Percentiles rank a stretch among this genome's conserved stretches.
These are phyloP conservation scores for Closterium sp. DNA, from an alignment of 139 green algal species.

Conservation along the genomic window DNA sequence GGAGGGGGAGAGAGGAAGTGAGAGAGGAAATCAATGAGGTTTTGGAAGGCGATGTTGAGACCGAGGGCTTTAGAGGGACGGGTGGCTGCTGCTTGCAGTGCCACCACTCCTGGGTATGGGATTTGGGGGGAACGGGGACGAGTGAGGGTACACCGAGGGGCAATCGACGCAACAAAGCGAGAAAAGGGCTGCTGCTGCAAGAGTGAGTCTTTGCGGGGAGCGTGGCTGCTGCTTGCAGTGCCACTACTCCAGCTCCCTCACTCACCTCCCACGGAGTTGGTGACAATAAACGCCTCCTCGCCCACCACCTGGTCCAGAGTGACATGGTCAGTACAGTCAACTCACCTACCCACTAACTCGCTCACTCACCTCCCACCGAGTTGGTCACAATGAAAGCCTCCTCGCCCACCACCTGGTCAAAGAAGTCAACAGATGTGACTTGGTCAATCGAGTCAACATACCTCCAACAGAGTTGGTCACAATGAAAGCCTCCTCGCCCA, in stretches of 20 bases:
- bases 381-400: conserved; percentile 80
- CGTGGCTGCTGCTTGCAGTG: conserved; percentile 64
- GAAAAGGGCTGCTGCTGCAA: too few relatives aligned
- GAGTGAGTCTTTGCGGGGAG: conserved; percentile 59
- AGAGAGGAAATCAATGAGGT: conserved; percentile 45
- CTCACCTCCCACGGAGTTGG: neutral
- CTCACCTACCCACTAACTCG: neutral
- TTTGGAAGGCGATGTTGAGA: conserved; percentile 80
- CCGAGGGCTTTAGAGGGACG: conserved; percentile 62
- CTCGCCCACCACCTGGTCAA: conserved; percentile 53
- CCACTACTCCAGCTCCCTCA: conserved; percentile 44
- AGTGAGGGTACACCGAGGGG: neutral
- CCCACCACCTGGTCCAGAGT: neutral
- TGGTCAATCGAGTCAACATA: neutral
- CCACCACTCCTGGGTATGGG: conserved; percentile 43
- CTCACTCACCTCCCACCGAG: conserved; percentile 69
- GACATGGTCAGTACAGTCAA: neutral
- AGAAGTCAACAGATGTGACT: conserved; percentile 76
- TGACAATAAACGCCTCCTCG: neutral
- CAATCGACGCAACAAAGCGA: too few relatives aligned
- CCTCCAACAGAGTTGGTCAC: conserved; percentile 85
- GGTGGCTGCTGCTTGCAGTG: conserved; percentile 65
- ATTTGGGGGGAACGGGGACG: neutral
- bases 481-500: conserved; percentile 68
- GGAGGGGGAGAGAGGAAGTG: neutral